Base-by-base conservation (phyloP, 1,284 basidiomycete genomes). In the Austroboletus niveus region DNA sequence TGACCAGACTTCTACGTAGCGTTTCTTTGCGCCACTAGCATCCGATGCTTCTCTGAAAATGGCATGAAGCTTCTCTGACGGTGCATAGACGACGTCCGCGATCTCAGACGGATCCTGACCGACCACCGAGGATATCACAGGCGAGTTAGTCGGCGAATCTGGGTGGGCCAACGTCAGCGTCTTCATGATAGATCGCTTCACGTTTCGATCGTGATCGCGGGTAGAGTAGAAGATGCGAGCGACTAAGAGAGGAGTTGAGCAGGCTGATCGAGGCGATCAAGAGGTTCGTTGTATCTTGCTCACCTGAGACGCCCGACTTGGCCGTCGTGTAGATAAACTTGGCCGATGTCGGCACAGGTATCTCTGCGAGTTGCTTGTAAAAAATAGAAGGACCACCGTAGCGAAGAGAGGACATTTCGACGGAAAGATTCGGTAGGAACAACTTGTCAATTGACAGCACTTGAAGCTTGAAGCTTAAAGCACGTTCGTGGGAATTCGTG, bases 1-100 rank as follows among this genome's bases (percentile, higher is more conserved):
- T 0, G 68, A 61, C 82, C 85, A 87, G 12, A 89, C 68, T 63
- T 89, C 87, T 1, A 89, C 75, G 45, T 75, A 77, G 29, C 83
- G 75, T 55, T 75, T 78, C 60, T 78, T 78, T 12, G 55, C 58
- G 12, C 60, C 55, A 9, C 61, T 63, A 0, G 45, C 39, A 4
- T 66, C 63, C 6, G 51, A 38, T 0, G 62, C 60, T 60, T 82
- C 79, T 11, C 75, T 74, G 17, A 87, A 68, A 42, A 79, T 63
- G 7, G 78, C 83, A 5, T 73, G 68, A 17, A 68, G 69, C 29
- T 62, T 64, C 20, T 68, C 68, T 2, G 81, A 81, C 0, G 76
- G 69, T 3, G 84, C 82, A n/a, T 66, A 59, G 1, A 67, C 57
- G 8, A 72, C 74, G 2, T 71, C 71, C 20, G 78, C 58, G 27